Percentiles rank a stretch among this genome's conserved stretches.
Evolutionary conservation across 2,329 filamentous ascomycete species (phyloP).

Genomic region (Sporothrix protearum): DNA sequence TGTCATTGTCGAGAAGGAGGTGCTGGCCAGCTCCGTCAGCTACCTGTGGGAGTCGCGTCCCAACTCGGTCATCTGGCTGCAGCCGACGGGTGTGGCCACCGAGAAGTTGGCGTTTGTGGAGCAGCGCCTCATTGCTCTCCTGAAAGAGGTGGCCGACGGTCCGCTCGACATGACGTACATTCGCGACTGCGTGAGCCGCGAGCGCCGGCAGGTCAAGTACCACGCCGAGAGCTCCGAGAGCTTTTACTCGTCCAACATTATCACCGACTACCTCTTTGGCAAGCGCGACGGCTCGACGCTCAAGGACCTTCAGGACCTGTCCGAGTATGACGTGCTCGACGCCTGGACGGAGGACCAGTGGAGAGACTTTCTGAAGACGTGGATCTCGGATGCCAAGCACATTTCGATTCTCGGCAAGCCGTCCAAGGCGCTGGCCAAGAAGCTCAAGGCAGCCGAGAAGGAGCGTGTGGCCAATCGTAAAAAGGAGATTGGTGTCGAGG

Average conservation of each 20-base stretch:
- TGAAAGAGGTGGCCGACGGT: constrained; percentile 75
- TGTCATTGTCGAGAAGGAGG: constrained; percentile 85
- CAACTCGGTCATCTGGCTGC: constrained; percentile 79
- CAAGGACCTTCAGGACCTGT: constrained; percentile 53
- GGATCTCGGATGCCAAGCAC: constrained; percentile 81
- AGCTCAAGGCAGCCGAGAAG: constrained; percentile 77
- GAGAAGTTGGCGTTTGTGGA: constrained; percentile 81
- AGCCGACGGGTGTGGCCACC: constrained; percentile 80
- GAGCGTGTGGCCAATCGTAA: constrained; percentile 75
- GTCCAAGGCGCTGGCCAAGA: constrained; percentile 72
- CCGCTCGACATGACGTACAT: constrained; percentile 88
- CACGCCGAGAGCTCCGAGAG: constrained; percentile 75
- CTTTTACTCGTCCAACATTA: constrained; percentile 80
- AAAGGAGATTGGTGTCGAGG: constrained; percentile 73
- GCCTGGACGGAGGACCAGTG: constrained; percentile 81
- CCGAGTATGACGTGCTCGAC: constrained; percentile 65
- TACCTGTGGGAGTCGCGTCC: constrained; percentile 77
- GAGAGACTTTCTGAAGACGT: constrained; percentile 75
- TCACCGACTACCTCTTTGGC: constrained; percentile 89
- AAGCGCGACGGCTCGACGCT: constrained; percentile 76
- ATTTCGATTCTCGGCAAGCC: constrained; percentile 86
- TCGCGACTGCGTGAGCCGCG: constrained; percentile 77
- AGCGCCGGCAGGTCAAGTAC: constrained; percentile 77
- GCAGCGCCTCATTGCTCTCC: constrained; percentile 75
- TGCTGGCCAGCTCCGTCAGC: constrained; percentile 80